Percentiles rank a stretch among this genome's conserved stretches.
Conservation (phyloP, 495 filamentous ascomycete genomes). For the Daldinia caldariorum region DNA sequence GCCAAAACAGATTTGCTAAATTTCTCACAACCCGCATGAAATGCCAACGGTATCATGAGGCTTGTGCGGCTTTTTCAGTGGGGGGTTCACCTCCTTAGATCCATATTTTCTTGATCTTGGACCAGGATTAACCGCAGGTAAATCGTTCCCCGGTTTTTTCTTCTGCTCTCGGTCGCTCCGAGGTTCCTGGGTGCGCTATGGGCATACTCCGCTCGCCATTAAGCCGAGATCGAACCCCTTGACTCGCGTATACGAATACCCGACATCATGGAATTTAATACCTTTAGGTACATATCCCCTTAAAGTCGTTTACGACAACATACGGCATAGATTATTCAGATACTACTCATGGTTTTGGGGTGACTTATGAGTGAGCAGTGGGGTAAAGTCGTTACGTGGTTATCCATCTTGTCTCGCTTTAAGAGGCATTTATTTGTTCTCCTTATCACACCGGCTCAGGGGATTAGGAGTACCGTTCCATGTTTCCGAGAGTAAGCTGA, state of each 20-base stretch:
- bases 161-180: constrained; percentile 41
- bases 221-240: constrained; percentile 37
- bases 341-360: background rate
- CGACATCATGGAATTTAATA: constrained; percentile 10
- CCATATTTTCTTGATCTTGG: constrained; percentile 34
- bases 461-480: constrained; percentile 39
- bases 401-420: background rate
- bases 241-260: constrained; percentile 23
- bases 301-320: background rate
- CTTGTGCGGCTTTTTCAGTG: constrained; percentile 25
- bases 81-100: constrained; percentile 28
- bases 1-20: constrained; percentile 25
- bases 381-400: background rate
- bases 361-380: background rate
- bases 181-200: constrained; percentile 34
- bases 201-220: constrained; percentile 32
- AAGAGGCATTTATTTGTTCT: background rate
- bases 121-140: constrained; percentile 31
- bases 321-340: constrained; percentile 2
- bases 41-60: constrained; percentile 20
- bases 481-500: constrained; percentile 38
- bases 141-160: constrained; percentile 34
- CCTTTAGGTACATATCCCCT: background rate
- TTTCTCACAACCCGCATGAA: constrained; percentile 25
- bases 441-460: constrained; percentile 22